Evolutionary conservation across 2,329 filamentous ascomycete species (phyloP), one percentile per base, ranked within the genome.

Genomic region (Penicillium aurantiogriseum): DNA sequence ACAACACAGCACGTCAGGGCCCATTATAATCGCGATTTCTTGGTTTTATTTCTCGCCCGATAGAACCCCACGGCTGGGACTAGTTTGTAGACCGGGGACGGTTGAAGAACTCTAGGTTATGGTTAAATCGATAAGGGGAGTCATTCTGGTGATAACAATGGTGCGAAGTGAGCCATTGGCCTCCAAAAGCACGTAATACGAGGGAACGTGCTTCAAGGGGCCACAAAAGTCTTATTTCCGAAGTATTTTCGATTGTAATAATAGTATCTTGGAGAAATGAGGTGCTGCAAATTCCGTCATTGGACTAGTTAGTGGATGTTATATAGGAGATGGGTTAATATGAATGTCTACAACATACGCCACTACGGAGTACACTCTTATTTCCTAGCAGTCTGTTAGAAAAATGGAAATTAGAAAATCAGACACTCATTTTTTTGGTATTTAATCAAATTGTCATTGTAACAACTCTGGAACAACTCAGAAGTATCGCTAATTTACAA

Each of bases 11-110:
- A 63, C 61, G 59, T 48, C 61, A 63, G 42, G 45, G 35, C 42
- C 40, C 49, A 54, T 60, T 1, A 23, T 33, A 19, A 60, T 63
- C 57, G 47, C 59, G 60, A 60, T 53, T 50, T 40, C 25, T n/a
- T 33, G n/a, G 38, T 51, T 43, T 53, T 38, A 25, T 36, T 27
- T 47, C 13, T 33, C 21, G 17, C 21, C 21, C 21, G 15, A 33
- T 33, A 46, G 40, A 31, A 27, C 35, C 43, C 27, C 43, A 54
- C 35, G 17, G 15, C 51, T 46, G 19, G 44, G 21, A 8, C 13
- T 46, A 33, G 29, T 5, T 23, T 46, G 27, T 17, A 46, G 17
- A 23, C 29, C 23, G 19, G 44, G n/a, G 44, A 47, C 44, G 9
- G 29, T n/a, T 7, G 29, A 47, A 47, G 29, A 35, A 33, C 7